Conservation (phyloP, 768 basidiomycete species). For the Gloeopeniophorella convolvens region DNA sequence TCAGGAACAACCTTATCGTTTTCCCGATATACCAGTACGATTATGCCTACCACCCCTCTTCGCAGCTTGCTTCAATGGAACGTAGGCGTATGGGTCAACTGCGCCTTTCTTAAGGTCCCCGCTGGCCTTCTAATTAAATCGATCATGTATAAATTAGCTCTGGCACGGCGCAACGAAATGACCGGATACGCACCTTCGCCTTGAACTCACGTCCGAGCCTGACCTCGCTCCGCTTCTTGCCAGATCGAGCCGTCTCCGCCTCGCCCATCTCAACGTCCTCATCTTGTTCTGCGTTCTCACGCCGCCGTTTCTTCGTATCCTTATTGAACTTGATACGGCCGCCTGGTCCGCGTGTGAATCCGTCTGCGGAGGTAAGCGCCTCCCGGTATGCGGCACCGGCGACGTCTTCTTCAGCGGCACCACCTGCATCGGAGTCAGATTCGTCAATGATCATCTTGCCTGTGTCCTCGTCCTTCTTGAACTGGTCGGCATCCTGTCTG, state of each 20-base stretch:
- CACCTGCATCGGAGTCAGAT: slow-evolving; percentile 42
- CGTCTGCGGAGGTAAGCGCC: slow-evolving; percentile 77
- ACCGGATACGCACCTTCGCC: slow-evolving; percentile 67
- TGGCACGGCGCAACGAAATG: neutral
- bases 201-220: slow-evolving; percentile 86
- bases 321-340: slow-evolving; percentile 95
- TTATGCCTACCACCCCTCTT: slow-evolving; percentile 48
- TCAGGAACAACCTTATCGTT: too few relatives aligned
- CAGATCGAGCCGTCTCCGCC: slow-evolving; percentile 38
- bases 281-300: slow-evolving; percentile 54
- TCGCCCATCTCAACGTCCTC: slow-evolving; percentile 75
- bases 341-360: slow-evolving; percentile 76
- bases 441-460: slow-evolving; percentile 75
- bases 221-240: slow-evolving; percentile 47
- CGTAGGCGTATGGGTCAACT: slow-evolving; percentile 89
- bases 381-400: slow-evolving; percentile 81
- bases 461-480: slow-evolving; percentile 80
- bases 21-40: slow-evolving; percentile 56
- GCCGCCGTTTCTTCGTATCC: slow-evolving; percentile 88
- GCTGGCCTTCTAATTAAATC: slow-evolving; percentile 67
- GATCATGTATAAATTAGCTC: slow-evolving; percentile 4
- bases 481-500: slow-evolving; percentile 78
- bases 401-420: slow-evolving; percentile 42
- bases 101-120: slow-evolving; percentile 88
- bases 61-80: slow-evolving; percentile 77